Evolutionary conservation across 768 basidiomycete genomes (phyloP), one percentile per base, ranked within the genome.

Genomic region (Xerocomellus intermedius): DNA sequence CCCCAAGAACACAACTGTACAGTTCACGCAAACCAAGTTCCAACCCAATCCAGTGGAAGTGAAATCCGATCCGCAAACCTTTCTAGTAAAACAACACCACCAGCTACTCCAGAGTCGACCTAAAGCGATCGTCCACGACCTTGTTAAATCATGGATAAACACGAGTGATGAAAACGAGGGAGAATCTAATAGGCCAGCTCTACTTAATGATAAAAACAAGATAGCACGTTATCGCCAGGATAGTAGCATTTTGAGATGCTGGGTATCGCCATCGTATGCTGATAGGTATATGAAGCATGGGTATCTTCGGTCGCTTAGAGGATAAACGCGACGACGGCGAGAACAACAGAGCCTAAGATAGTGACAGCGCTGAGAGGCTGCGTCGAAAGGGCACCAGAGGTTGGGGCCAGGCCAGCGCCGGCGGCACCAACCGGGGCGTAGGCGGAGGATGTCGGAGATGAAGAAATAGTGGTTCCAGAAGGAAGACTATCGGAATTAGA

Each of bases 221-320:
- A 48, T 38, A 46, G 37, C 16, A 36, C 22, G 39, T 44, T 42
- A 61, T 73, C 65, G 32, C 70, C 60, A 62, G 69, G 67, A 66
- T 52, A 47, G 22, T 21, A 32, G 37, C 55, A 52, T 37, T 39
- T 47, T 32, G 48, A 50, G 49, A 69, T 49, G 61, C 76, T 39
- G 62, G 79, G 73, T 60, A 63, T 60, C 62, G 26, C 77, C 74
- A 42, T 63, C 56, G 24, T 52, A 64, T 54, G 82, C 69, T 43
- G 73, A 75, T 55, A 79, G 69, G 79, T 81, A 56, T 49, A 55
- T 33, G 56, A 54, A 32, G 17, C 41, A 42, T 48, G 54, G 53
- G 48, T 49, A 54, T 62, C 45, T 26, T 54, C 4, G 4, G 44
- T 53, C 49, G 36, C 36, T 64, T 52, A 72, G 12, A 74, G 41